Conservation (phyloP, 108 stramenopile species). For the Conticribra guillardii region DNA sequence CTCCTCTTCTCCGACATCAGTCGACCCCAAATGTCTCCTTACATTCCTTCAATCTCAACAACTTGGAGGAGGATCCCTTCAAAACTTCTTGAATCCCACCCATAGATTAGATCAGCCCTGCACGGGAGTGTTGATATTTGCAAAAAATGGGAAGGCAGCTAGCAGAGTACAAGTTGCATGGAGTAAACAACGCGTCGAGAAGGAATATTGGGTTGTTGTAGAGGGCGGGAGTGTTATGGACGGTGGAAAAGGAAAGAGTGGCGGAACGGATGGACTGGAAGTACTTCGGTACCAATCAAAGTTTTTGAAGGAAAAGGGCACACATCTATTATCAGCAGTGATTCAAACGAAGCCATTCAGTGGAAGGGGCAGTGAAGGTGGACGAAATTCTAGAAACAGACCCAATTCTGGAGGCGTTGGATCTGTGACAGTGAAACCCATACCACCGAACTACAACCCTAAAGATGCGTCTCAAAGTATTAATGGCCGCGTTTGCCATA, state of each 20-base stretch:
- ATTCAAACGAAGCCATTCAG: conserved; percentile 11
- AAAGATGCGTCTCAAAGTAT: neutral
- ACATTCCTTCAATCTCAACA: conserved; percentile 54
- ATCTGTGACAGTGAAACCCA: conserved; percentile 43
- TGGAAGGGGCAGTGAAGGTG: conserved; percentile 1
- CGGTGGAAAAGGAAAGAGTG: conserved; percentile 1
- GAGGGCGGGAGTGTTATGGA: conserved; percentile 37
- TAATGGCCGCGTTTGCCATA: conserved; percentile 45
- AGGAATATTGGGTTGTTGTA: conserved; percentile 60
- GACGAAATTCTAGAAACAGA: conserved; percentile 4
- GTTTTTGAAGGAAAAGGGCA: neutral
- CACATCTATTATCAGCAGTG: conserved; percentile 42
- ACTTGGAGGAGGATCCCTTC: conserved; percentile 72
- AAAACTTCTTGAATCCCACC: conserved; percentile 73
- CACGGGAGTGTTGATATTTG: conserved; percentile 76
- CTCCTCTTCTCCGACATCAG: neutral
- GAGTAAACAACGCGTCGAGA: conserved; percentile 62
- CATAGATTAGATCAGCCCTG: conserved; percentile 91
- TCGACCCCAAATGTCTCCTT: conserved; percentile 67
- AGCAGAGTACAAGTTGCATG: conserved; percentile 72
- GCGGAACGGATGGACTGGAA: conserved; percentile 33
- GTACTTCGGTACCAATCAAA: conserved; percentile 32
- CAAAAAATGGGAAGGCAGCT: conserved; percentile 81
- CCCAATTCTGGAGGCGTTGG: conserved; percentile 17
- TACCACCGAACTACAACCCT: conserved; percentile 4